These are phyloP conservation scores for Pholiota adiposa DNA, from an alignment of 1,284 basidiomycete species.

Conservation along the genomic window DNA sequence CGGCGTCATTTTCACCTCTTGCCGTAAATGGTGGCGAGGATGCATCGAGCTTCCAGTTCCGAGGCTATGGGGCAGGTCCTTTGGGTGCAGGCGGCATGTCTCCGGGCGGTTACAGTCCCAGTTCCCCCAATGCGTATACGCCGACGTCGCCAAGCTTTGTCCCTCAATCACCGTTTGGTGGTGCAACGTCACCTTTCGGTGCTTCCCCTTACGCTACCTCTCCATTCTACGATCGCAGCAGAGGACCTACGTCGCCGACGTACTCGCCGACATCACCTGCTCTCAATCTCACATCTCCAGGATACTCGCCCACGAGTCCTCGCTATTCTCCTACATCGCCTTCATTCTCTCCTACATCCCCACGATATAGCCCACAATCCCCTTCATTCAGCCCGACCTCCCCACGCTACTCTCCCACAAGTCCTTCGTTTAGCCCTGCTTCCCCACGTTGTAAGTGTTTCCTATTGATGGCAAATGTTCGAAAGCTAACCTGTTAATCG, in stretches of 20 bases:
- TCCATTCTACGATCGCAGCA: conserved; percentile 75
- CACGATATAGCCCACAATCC: conserved; percentile 80
- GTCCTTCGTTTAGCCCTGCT: conserved; percentile 86
- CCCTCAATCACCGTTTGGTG: conserved; percentile 83
- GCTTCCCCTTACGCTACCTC: conserved; percentile 81
- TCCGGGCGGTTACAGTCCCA: conserved; percentile 81
- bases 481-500: conserved; percentile 28
- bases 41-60: conserved; percentile 70
- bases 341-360: conserved; percentile 86
- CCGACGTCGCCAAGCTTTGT: conserved; percentile 86
- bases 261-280: conserved; percentile 87
- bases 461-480: conserved; percentile 9
- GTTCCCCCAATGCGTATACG: conserved; percentile 83
- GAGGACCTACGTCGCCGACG: conserved; percentile 77
- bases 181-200: conserved; percentile 82
- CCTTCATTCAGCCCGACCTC: conserved; percentile 88
- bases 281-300: conserved; percentile 80
- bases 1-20: conserved; percentile 94
- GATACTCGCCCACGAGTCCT: conserved; percentile 89
- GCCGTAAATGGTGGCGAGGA: conserved; percentile 89
- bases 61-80: conserved; percentile 84
- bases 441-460: conserved; percentile 75
- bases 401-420: conserved; percentile 84
- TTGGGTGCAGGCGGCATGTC: conserved; percentile 80
- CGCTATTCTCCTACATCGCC: conserved; percentile 86